A percentile compares a stretch with the other conserved stretches of the same genome.
Evolutionary conservation across 495 filamentous ascomycete species (phyloP).

Genomic region (Amniculicola lignicola): DNA sequence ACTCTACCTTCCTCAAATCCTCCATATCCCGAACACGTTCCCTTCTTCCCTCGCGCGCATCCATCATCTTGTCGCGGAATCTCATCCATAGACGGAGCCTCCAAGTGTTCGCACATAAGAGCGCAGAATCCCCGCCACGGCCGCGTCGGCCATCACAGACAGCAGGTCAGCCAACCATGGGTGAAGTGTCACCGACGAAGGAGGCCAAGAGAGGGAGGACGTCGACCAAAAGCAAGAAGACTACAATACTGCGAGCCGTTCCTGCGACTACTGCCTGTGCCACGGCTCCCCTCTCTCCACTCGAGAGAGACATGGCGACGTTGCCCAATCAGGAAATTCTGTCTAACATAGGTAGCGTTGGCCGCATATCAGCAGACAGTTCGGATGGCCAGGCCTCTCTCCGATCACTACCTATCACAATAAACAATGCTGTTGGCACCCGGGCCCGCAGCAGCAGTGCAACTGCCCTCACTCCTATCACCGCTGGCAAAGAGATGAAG

Average conservation of each 20-base stretch:
- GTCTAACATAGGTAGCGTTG: conserved; percentile 20
- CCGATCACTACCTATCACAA: conserved; percentile 1
- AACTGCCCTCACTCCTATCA: conserved; percentile 15
- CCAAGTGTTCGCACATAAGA: conserved; percentile 10
- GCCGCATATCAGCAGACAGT: conserved; percentile 13
- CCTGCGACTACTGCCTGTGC: conserved; percentile 16
- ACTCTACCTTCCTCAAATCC: conserved; percentile 13
- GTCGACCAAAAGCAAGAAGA: conserved; percentile 12
- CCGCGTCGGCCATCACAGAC: conserved; percentile 11
- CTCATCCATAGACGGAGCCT: conserved; percentile 6
- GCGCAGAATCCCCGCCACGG: background rate
- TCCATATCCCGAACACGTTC: conserved; percentile 20
- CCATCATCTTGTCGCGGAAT: background rate
- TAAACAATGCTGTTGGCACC: conserved; percentile 5
- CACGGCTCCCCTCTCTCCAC: conserved; percentile 24
- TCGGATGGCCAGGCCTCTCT: background rate
- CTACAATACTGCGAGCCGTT: conserved; percentile 35
- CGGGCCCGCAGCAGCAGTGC: conserved; percentile 15
- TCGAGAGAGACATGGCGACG: conserved; percentile 40
- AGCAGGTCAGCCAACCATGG: background rate
- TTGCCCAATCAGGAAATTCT: conserved; percentile 40
- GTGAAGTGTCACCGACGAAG: conserved; percentile 1
- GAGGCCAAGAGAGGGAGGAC: conserved; percentile 5
- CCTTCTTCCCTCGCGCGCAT: background rate
- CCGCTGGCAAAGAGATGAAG: conserved; percentile 15